Evolutionary conservation across 192 early-diverging fungal genomes (phyloP), one percentile per base, ranked within the genome.

Genomic region (Haplosporangium gracile): DNA sequence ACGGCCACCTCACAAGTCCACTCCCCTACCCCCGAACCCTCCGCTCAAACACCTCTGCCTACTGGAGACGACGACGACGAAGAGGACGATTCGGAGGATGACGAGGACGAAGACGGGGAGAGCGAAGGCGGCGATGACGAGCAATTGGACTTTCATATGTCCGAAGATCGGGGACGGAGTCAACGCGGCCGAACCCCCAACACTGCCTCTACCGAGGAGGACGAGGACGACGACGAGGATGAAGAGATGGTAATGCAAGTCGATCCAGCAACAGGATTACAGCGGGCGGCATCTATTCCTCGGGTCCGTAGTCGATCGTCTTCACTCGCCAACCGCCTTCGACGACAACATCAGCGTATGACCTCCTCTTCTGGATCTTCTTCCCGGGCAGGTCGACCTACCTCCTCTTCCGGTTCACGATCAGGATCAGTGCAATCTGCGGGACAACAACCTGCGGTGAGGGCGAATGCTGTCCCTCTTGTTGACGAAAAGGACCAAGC

Each of bases 401-500:
- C 24, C 2, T 71, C 47, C 9, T 29, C 65, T 10, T 13, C 55
- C 22, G 43, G 13, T 20, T 71, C 72, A 26, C 49, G 42, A 8
- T 68, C 72, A 68, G 71, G 63, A 70, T 43, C 72, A 5, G 47
- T 32, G 13, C 18, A 36, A 40, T 34, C 42, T 15, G 22, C 68
- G 22, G 53, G 53, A 34, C 34, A 49, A 1, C 45, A 7, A 22
- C 36, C 45, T 39, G 43, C 60, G 5, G n/a, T 68, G 13, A 75
- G 29, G 39, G 10, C 43, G 9, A 29, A 70, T 16, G 20, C 24
- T 9, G 51, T 39, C 22, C 83, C 74, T 39, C 57, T 80, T 2
- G 75, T 85, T 11, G 83, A 85, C 26, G 83, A 85, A 49, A 76
- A 79, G 20, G 68, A 68, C 40, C 88, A 88, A 45, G 81, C 57